phyloP scores from a whole-genome alignment of 2,329 filamentous ascomycete species.

The Aspergillus pseudoterreus region DNA sequence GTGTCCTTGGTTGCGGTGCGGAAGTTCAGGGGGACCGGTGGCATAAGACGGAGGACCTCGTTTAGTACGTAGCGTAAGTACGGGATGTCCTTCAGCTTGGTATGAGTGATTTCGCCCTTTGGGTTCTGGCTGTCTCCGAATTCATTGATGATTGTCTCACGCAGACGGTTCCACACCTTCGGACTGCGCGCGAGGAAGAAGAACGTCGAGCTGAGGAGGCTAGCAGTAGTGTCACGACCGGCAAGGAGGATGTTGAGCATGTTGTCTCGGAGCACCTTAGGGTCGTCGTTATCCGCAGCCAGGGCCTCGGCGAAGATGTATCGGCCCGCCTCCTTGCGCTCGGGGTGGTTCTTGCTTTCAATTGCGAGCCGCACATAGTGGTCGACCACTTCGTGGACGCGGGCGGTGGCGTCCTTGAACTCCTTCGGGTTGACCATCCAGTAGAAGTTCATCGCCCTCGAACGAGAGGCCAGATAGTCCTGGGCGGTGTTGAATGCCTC shows the following conservation, averaged over 20 bases:
- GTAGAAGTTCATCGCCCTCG: conserved; percentile 31
- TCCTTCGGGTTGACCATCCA: conserved; percentile 38
- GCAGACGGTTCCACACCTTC: conserved; percentile 34
- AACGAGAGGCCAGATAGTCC: conserved; percentile 28
- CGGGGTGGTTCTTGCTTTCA: conserved; percentile 29
- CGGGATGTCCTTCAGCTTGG: conserved; percentile 38
- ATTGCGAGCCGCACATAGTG: conserved; percentile 47
- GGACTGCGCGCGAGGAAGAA: conserved; percentile 44
- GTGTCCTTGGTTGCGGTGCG: conserved; percentile 41
- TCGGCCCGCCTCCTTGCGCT: conserved; percentile 29
- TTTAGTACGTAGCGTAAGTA: conserved; percentile 40
- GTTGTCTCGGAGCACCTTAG: conserved; percentile 44
- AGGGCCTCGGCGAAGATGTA: conserved; percentile 51
- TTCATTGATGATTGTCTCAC: conserved; percentile 30
- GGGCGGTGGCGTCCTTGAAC: conserved; percentile 38
- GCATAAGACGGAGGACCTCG: conserved; percentile 42
- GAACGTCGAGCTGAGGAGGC: conserved; percentile 43
- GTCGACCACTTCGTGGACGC: conserved; percentile 48
- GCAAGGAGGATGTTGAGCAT: conserved; percentile 51
- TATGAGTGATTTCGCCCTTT: conserved; percentile 40
- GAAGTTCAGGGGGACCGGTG: conserved; percentile 45
- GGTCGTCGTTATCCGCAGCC: conserved; percentile 44
- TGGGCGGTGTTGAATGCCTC: conserved; percentile 35
- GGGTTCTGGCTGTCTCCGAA: conserved; percentile 42
- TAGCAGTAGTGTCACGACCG: conserved; percentile 52